Percentiles rank a stretch among this genome's conserved stretches.
These are phyloP conservation scores for Xylaria arbuscula DNA, from an alignment of 2,329 filamentous ascomycete genomes.

Conservation along the genomic window DNA sequence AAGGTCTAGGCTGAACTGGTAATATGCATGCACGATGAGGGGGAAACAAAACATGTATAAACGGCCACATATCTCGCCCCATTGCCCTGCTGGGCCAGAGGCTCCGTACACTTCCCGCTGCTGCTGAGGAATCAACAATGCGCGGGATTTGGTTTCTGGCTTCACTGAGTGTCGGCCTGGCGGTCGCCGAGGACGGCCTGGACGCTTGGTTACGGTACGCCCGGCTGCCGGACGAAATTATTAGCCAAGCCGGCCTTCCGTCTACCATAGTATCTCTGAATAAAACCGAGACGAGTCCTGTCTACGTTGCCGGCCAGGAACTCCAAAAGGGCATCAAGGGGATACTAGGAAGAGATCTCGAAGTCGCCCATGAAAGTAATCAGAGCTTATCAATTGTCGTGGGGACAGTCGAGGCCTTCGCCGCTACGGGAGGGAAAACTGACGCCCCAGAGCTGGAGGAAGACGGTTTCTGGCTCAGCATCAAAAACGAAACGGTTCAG, in stretches of 20 bases:
- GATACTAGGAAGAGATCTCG: constrained; percentile 64
- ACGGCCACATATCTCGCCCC: constrained; percentile 13
- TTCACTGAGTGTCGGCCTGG: constrained; percentile 50
- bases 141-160: constrained; percentile 46
- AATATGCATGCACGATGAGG: background rate
- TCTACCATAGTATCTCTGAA: constrained; percentile 65
- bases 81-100: background rate
- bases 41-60: constrained; percentile 26
- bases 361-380: constrained; percentile 42
- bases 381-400: constrained; percentile 56
- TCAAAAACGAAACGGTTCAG: constrained; percentile 57
- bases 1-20: background rate
- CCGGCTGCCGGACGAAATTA: constrained; percentile 54
- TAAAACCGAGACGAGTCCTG: constrained; percentile 63
- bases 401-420: constrained; percentile 60
- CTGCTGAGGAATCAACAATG: constrained; percentile 42
- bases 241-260: constrained; percentile 57
- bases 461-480: constrained; percentile 72
- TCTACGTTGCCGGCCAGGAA: constrained; percentile 69
- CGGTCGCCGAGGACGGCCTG: constrained; percentile 68
- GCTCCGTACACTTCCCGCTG: background rate
- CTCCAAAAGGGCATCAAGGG: constrained; percentile 66
- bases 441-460: constrained; percentile 57
- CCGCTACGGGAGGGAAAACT: constrained; percentile 50
- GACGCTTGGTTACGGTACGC: constrained; percentile 74